Base-by-base conservation (phyloP, 2,329 filamentous ascomycete species). In the Ploettnerulaceae sp. region DNA sequence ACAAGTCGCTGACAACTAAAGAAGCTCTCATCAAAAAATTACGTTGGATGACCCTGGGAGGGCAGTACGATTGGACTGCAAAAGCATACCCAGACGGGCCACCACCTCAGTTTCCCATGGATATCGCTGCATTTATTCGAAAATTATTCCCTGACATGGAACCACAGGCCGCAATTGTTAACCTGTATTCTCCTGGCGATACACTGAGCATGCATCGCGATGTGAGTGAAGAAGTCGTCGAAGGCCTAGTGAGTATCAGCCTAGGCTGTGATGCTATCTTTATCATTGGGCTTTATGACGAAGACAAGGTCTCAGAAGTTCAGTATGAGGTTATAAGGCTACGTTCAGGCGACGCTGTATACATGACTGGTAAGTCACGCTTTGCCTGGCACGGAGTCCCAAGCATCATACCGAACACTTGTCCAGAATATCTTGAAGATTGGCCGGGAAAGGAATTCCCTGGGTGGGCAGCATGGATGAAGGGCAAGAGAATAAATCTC, bases 381-480 rank as follows among this genome's bases (percentile, higher is more conserved):
- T 95, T 89, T 67, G 90, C 91, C 2, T 97, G 91, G 91, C 93
- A 97, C 68, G 90, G 87, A 9, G 89, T 97, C 9, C 90, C 93
- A 5, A 93, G 90, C 64, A 84, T 97, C 9, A 62, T 96, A 26
- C 76, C 80, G 36, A 78, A 71, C 1, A 95, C 88, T 0, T 97
- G 90, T 66, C 91, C 91, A 0, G 69, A 69, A 0, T 86, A 82
- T 66, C 66, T 97, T 39, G 69, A 72, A 47, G 71, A 84, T 32
- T 97, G 90, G 90, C 90, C 90, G 7, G 71, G 66, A 7, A 48
- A 49, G 24, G 32, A 69, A 61, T 38, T 55, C 18, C 72, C 79
- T 40, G 71, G 72, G 31, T 96, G 89, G 88, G 77, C 73, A 56
- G 87, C 86, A 1, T 97, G 91, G 90, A 90, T 97, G 86, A 71